A percentile compares a stretch with the other conserved stretches of the same genome.
These are phyloP conservation scores for Phytomonas sp. DNA, from an alignment of 208 protist genomes.

Conservation along the genomic window DNA sequence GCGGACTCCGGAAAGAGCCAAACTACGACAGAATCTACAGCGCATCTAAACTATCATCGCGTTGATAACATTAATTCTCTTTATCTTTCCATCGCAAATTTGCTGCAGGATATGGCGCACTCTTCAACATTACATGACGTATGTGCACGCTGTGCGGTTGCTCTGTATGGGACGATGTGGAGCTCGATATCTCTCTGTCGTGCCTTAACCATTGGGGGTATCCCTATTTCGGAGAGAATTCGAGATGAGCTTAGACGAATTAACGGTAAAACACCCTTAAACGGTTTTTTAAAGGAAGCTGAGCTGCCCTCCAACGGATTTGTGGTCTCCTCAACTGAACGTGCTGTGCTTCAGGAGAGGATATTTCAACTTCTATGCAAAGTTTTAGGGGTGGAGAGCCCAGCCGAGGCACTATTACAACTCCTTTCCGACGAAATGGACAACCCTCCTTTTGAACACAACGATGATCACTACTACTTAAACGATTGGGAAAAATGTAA, in stretches of 20 bases:
- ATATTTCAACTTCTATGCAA: background rate
- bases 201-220: background rate
- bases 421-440: background rate
- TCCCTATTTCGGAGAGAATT: background rate
- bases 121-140: background rate
- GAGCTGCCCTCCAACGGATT: background rate
- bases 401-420: background rate
- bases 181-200: background rate
- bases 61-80: background rate
- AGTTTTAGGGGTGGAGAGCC: background rate
- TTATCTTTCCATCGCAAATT: background rate
- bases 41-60: no score
- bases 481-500: background rate
- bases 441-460: background rate
- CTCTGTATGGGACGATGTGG: background rate
- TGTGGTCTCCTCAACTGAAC: background rate
- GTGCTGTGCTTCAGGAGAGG: background rate
- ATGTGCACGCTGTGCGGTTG: background rate
- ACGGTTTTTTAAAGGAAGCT: background rate
- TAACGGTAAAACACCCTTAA: background rate
- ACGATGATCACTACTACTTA: background rate
- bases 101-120: background rate
- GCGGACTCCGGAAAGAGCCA: no score
- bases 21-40: no score
- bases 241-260: background rate